Base-by-base conservation (phyloP, 805 yeast genomes). In the Kodamaea kakaduensis region DNA sequence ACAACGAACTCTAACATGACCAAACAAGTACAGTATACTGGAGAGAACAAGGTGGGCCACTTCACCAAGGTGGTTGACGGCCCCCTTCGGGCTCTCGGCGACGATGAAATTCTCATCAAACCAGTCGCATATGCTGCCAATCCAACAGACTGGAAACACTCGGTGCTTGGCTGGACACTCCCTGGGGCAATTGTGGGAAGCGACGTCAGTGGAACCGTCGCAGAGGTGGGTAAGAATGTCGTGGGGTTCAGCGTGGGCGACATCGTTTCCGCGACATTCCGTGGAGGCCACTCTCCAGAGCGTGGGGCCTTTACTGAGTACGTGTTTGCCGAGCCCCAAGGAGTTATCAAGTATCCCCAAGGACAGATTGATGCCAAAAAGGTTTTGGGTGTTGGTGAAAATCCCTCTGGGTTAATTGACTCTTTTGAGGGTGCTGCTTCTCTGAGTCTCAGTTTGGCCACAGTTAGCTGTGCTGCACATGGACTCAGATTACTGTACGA, bases 131-230 rank as follows among this genome's bases (percentile, higher is more conserved):
- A 56, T 35, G 85, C 82, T 1, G 67, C 70, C 26, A 82, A 82
- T 48, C 88, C 88, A 27, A 75, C 82, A 4, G 89, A 82, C 50
- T 79, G 82, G 81, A 79, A 79, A 47, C 84, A 79, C 47, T 51
- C 70, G 27, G 32, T 17, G 5, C 27, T 17, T 17, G 64, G 50
- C 3, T 53, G 36, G 34, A 47, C 61, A 7, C 45, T 59, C 37
- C 55, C 45, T 26, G 55, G 68, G 25, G 50, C 64, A 17, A 64
- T 78, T 31, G 52, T 67, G 9, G 90, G 89, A 12, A 60, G 76
- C 37, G 88, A 82, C 50, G 73, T 68, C 20, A 56, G 82, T 29
- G 87, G 87, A 22, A 61, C 59, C 18, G 76, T 81, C 27, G 65
- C 61, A 21, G 68, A 66, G 12, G 72, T 76, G 17, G 81, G 82